Base-by-base conservation (phyloP, 2,329 filamentous ascomycete species). In the Pseudogymnoascus sp. region DNA sequence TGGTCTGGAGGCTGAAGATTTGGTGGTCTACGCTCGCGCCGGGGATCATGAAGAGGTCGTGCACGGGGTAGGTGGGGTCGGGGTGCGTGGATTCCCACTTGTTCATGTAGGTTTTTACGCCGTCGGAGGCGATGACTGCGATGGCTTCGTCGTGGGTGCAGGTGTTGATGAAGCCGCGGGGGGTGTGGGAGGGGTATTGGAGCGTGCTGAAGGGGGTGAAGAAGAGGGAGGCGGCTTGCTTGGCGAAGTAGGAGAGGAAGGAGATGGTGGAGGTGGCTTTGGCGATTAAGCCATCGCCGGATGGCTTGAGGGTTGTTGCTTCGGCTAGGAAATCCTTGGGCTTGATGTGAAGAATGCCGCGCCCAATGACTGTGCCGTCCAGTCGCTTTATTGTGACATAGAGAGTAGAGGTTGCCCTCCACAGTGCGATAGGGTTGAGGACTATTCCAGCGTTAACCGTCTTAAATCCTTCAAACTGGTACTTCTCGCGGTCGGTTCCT, bases 381-480 rank as follows among this genome's bases (percentile, higher is more conserved):
- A 65, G 65, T 13, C 70, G 67, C 0, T 82, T 83, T 63, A 88
- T 79, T 1, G 81, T 84, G 53, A 86, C 83, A 65, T 85, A 87
- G 0, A 88, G 77, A 0, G 84, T 87, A 19, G 80, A 85, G 0
- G 84, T 86, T 1, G 85, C 82, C 59, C 76, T 77, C 86, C 85
- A 88, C 64, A 88, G 83, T 65, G 81, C 77, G 42, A 76, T 67
- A 1, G 82, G 79, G 1, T 80, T 79, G 35, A 88, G 76, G 1
- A 84, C 82, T 0, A 84, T 82, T 0, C 82, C 82, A 3, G 85
- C 81, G 71, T 87, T 82, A 44, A 88, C 79, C 1, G 83, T 77
- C 72, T 88, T 88, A 73, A 82, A 84, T 0, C 85, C 86, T 65
- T 85, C 78, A 70, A 89, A 84, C 64, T 82, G 81, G 53, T 85